These are phyloP conservation scores for Candolleomyces eurysporus DNA, from an alignment of 768 basidiomycete species.

Conservation along the genomic window DNA sequence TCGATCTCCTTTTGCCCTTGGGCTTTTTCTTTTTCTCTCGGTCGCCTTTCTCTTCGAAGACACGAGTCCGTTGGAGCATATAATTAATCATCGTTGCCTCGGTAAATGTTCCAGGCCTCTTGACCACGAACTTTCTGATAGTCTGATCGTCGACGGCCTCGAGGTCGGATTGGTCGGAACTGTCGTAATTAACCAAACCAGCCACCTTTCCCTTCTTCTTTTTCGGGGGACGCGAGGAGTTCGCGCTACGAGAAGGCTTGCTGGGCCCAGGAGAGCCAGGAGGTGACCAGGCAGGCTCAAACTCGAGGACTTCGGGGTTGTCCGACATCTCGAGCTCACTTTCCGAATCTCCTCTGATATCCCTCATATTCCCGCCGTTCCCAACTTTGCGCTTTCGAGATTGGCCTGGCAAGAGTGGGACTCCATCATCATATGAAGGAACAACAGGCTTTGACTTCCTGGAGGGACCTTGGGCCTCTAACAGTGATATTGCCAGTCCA, in stretches of 20 bases:
- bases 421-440: slow-evolving; percentile 19
- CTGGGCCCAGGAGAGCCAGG: background rate
- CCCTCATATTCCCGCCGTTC: slow-evolving; percentile 27
- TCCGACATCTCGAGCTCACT: slow-evolving; percentile 33
- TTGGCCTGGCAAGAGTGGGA: slow-evolving; percentile 50
- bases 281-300: background rate
- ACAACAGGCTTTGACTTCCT: background rate
- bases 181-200: background rate
- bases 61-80: slow-evolving; percentile 55
- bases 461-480: background rate
- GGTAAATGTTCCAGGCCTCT: background rate
- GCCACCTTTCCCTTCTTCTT: background rate
- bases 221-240: background rate
- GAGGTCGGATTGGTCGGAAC: slow-evolving; percentile 6
- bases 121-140: slow-evolving; percentile 3
- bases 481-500: background rate
- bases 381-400: slow-evolving; percentile 39
- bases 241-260: background rate
- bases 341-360: slow-evolving; percentile 63
- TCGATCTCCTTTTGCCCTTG: background rate
- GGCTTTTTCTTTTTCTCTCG: background rate
- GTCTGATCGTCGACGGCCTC: slow-evolving; percentile 10
- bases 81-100: slow-evolving; percentile 57
- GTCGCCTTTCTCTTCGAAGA: slow-evolving; percentile 11
- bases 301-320: slow-evolving; percentile 9